These are phyloP conservation scores for Cruciata laevipes DNA, from an alignment of 257 asterid genomes.

Conservation along the genomic window DNA sequence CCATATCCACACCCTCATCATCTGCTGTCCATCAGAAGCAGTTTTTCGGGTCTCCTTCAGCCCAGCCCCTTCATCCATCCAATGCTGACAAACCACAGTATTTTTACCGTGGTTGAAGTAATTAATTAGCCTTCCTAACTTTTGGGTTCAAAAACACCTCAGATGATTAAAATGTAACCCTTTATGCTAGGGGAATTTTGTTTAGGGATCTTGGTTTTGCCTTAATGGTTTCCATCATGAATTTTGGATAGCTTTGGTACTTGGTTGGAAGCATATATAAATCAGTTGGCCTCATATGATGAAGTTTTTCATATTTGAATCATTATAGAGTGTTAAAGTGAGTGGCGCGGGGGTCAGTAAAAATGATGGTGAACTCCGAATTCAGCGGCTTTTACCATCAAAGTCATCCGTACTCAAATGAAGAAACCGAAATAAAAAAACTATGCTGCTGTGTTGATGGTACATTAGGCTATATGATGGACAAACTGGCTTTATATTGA, in stretches of 20 bases:
- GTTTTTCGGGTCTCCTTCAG: conserved; percentile 21
- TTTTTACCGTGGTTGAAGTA: conserved; percentile 33
- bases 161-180: no score
- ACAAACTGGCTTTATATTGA: neutral
- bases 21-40: conserved; percentile 37
- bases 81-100: conserved; percentile 27
- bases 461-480: neutral
- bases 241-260: neutral
- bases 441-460: neutral
- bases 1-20: conserved; percentile 30
- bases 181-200: neutral
- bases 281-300: neutral
- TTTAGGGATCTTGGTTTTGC: neutral
- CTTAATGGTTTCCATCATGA: neutral
- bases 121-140: conserved; percentile 15
- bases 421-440: neutral
- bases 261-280: neutral
- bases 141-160: no score
- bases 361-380: neutral
- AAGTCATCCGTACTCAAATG: neutral
- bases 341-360: neutral
- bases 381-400: neutral
- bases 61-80: conserved; percentile 34
- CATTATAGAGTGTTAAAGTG: neutral
- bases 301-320: neutral